phyloP scores from a whole-genome alignment of 176 grass and related monocot genomes.

The Elymus sibiricus region DNA sequence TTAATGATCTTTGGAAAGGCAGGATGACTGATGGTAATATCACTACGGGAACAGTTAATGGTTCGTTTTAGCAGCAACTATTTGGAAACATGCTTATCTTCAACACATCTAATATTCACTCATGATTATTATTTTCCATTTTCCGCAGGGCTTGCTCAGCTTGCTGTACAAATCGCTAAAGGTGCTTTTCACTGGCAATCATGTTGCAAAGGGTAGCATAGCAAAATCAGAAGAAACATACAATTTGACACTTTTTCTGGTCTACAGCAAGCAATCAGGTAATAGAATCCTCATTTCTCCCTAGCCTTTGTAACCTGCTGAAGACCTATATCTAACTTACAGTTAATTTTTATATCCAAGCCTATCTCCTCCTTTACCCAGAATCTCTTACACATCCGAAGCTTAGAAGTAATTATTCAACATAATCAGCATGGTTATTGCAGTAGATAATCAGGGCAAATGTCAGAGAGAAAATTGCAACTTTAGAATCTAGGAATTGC shows the following conservation, averaged over 20 bases:
- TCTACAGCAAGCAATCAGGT: too few relatives aligned
- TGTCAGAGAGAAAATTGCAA: too few relatives aligned
- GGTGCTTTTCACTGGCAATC: conserved; percentile 64
- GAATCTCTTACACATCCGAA: neutral
- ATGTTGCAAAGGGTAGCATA: conserved; percentile 13
- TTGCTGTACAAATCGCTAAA: conserved; percentile 57
- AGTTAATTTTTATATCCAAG: too few relatives aligned
- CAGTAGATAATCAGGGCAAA: too few relatives aligned
- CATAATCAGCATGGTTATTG: neutral
- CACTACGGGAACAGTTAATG: neutral
- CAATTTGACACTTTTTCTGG: conserved; percentile 36
- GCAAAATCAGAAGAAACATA: conserved; percentile 53
- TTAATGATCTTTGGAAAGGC: neutral
- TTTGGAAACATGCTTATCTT: neutral
- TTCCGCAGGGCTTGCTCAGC: conserved; percentile 52
- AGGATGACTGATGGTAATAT: neutral
- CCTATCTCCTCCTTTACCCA: neutral
- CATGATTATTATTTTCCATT: too few relatives aligned
- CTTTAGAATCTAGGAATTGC: too few relatives aligned
- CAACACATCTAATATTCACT: neutral
- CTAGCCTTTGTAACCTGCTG: too few relatives aligned
- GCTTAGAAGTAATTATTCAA: neutral
- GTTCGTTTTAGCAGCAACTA: neutral
- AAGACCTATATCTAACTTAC: neutral
- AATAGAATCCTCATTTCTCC: too few relatives aligned